phyloP scores from a whole-genome alignment of 495 filamentous ascomycete species.

The Cetradonia linearis region DNA sequence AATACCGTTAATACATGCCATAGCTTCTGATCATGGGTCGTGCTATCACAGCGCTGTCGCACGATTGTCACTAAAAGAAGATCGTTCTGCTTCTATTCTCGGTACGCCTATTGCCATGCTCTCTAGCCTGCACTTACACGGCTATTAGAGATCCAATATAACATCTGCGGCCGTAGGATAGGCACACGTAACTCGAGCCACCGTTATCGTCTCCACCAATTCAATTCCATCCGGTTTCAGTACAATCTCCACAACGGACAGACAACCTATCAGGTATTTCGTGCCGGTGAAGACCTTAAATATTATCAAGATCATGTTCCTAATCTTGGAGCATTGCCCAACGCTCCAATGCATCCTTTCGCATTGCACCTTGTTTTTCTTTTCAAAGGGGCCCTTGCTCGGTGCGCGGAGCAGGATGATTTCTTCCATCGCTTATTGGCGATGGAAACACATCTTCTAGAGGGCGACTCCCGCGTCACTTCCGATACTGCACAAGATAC shows the following conservation, averaged over 20 bases:
- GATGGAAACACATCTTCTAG: neutral
- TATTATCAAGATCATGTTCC: neutral
- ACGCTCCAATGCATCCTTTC: conserved; percentile 6
- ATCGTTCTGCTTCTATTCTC: neutral
- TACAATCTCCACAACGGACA: conserved; percentile 5
- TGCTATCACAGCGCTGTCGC: neutral
- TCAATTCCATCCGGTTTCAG: neutral
- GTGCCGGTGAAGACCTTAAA: neutral
- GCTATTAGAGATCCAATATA: conserved; percentile 1
- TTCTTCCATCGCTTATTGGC: neutral
- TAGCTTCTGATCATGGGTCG: neutral
- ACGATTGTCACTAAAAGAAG: neutral
- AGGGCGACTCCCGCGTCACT: neutral
- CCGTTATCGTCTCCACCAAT: neutral
- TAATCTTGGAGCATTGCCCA: neutral
- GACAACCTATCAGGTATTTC: conserved; percentile 4
- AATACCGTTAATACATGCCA: neutral
- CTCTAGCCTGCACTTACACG: neutral
- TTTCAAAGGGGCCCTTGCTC: conserved; percentile 5
- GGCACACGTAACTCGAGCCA: neutral
- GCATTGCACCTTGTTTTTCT: conserved; percentile 8
- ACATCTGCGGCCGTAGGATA: neutral
- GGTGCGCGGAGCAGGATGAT: conserved; percentile 3
- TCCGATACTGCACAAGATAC: neutral
- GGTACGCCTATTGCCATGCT: neutral